Evolutionary conservation across 768 basidiomycete species (phyloP), one percentile per base, ranked within the genome.

Genomic region (Phylloporus sp.): DNA sequence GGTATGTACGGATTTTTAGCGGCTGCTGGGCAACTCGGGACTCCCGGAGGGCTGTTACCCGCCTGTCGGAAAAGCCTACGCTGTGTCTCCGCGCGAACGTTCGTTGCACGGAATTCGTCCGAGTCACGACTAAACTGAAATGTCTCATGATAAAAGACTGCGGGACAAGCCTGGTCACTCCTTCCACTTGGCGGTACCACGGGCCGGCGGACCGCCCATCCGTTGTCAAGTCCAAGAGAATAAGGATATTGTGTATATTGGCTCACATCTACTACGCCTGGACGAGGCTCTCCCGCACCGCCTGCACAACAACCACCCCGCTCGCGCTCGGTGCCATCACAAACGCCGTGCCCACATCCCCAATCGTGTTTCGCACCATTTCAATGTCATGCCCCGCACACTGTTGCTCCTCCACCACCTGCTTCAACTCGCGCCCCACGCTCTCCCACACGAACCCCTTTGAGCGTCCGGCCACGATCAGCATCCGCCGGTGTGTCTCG

Each of bases 301-400:
- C 79, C 68, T 90, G 88, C 27, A 90, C 59, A 2, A 90, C 85
- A 28, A 89, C 68, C 32, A 89, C 56, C 17, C 80, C 85, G 34
- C 74, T 71, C 28, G 76, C 70, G 1, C 77, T 78, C 6, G 80
- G 71, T 5, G 80, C 72, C 3, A 83, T 70, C 11, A 92, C 79
- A 61, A 94, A 79, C 36, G 83, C 83, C 32, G 84, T 78, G 3
- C 81, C 88, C 15, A 89, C 83, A 62, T 94, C 89, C 3, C 94
- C 94, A 21, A 95, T 73, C 18, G 92, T 91, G 69, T 86, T 85
- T 62, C 76, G 73, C 49, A 92, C 79, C 44, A 55, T 36, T 13
- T 67, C 79, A 27, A 53, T 20, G 11, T 64, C 63, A 2, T 56
- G 48, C 1, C 26, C 40, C 9, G 21, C 15, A 7, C 37, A 44